Base-by-base conservation (phyloP, 83 land plant genomes). In the Picea abies region DNA sequence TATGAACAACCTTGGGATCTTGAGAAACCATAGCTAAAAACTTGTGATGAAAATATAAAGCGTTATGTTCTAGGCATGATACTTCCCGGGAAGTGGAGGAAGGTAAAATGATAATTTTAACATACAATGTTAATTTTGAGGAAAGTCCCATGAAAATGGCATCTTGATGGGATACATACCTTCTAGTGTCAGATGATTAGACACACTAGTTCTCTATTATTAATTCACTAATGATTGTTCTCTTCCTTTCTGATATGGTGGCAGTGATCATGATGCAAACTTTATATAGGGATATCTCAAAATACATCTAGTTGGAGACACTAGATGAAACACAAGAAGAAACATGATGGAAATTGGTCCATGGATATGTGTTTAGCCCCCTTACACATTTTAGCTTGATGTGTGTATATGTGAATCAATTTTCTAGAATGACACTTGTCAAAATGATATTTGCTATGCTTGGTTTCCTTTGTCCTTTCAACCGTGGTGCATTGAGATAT, bases 261-360 rank as follows among this genome's bases (percentile, higher is more conserved):
- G 97, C 97, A 47, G 91, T 95, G 93, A 95, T 95, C 71, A 95
- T 93, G 96, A 89, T 95, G 96, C 84, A 94, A 72, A 95, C 94
- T 29, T 84, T 95, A 12, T 93, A 95, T 78, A 90, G 80, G 83
- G 97, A 95, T 82, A 95, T 95, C 61, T 88, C 97, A 5, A 93
- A 93, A 80, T 94, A 93, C 84, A 94, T 91, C 84, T 92, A 94
- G 69, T 66, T 94, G 80, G 95, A 94, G 39, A 87, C 88, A 22
- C 95, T 91, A 81, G 97, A 94, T 69, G 97, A 94, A 87, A 94
- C 97, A 44, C 97, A 94, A 76, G 97, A 94, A 78, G 97, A 94
- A 90, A 94, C 95, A 4, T 93, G 97, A 64, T 37, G 39, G 39
- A 37, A 37, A 37, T 3, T 37, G 39, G 39, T 37, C 39, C 39